These are phyloP conservation scores for Pseudogymnoascus sp. DNA, from an alignment of 2,329 filamentous ascomycete genomes.

Conservation along the genomic window DNA sequence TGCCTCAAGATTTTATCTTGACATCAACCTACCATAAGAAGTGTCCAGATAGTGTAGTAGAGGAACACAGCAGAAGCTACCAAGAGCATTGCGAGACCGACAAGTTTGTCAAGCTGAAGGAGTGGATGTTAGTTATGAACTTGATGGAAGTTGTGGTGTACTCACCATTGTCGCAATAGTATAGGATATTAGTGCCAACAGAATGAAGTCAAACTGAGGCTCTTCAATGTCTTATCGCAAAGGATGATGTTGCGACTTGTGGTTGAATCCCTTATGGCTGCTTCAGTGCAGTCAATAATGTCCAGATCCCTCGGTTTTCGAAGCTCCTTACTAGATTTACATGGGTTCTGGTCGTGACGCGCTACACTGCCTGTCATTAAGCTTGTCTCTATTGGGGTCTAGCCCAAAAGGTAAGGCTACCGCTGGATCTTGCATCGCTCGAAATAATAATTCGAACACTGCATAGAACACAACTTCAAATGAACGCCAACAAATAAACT, in stretches of 20 bases:
- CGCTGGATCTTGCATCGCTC: slow-evolving; percentile 3
- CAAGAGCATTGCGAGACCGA: slow-evolving; percentile 68
- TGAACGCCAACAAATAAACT: background rate
- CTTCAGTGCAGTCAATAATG: background rate
- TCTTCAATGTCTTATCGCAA: slow-evolving; percentile 1
- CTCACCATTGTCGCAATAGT: slow-evolving; percentile 27
- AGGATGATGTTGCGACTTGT: background rate
- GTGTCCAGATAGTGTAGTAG: slow-evolving; percentile 97
- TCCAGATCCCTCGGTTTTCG: slow-evolving; percentile 7
- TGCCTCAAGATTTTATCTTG: slow-evolving; percentile 54
- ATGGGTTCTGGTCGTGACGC: slow-evolving; percentile 7
- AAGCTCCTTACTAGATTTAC: slow-evolving; percentile 7
- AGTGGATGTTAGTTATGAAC: background rate
- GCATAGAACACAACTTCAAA: background rate
- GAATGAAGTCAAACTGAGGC: background rate
- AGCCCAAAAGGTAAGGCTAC: slow-evolving; percentile 7
- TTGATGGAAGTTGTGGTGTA: background rate
- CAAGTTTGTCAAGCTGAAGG: slow-evolving; percentile 76
- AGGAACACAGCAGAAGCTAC: slow-evolving; percentile 64
- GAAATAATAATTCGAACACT: background rate
- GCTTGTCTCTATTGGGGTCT: slow-evolving; percentile 7
- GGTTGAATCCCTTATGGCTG: background rate
- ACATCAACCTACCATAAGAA: slow-evolving; percentile 72
- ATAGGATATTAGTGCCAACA: background rate
- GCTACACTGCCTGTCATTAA: slow-evolving; percentile 6